Percentiles rank a stretch among this genome's conserved stretches.
phyloP scores from a whole-genome alignment of 2,329 filamentous ascomycete genomes.

The Phialophora macrospora region DNA sequence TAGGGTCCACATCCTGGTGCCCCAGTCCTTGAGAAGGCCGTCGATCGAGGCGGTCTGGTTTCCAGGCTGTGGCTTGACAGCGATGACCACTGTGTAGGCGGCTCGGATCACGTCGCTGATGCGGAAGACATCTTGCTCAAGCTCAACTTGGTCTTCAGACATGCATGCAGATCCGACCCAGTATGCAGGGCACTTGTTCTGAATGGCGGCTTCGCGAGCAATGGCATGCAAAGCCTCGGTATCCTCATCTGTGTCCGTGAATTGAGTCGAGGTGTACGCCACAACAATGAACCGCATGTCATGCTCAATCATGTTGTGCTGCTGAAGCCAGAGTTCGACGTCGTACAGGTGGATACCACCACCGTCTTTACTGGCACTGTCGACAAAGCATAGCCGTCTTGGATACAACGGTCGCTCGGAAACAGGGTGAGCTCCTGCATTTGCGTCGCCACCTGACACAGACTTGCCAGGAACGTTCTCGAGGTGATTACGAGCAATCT shows the following conservation, averaged over 20 bases:
- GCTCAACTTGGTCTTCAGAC: slow-evolving; percentile 14
- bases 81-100: slow-evolving; percentile 34
- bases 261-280: slow-evolving; percentile 51
- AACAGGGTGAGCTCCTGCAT: slow-evolving; percentile 14
- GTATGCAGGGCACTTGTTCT: slow-evolving; percentile 18
- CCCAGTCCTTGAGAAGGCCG: slow-evolving; percentile 36
- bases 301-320: slow-evolving; percentile 21
- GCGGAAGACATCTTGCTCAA: slow-evolving; percentile 38
- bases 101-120: slow-evolving; percentile 41
- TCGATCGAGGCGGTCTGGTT: slow-evolving; percentile 20
- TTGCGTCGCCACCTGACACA: slow-evolving; percentile 1
- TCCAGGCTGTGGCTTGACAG: slow-evolving; percentile 27
- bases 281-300: slow-evolving; percentile 44
- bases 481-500: slow-evolving; percentile 19
- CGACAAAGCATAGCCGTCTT: slow-evolving; percentile 19
- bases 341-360: slow-evolving; percentile 38
- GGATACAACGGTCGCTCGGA: slow-evolving; percentile 23
- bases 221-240: slow-evolving; percentile 18
- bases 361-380: slow-evolving; percentile 7
- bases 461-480: slow-evolving; percentile 8
- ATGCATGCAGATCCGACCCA: slow-evolving; percentile 23
- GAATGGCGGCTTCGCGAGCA: slow-evolving; percentile 16
- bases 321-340: slow-evolving; percentile 15
- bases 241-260: slow-evolving; percentile 38
- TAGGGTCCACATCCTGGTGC: slow-evolving; percentile 39